phyloP scores from a whole-genome alignment of 176 grass and related monocot species.

The Carex myosuroides region DNA sequence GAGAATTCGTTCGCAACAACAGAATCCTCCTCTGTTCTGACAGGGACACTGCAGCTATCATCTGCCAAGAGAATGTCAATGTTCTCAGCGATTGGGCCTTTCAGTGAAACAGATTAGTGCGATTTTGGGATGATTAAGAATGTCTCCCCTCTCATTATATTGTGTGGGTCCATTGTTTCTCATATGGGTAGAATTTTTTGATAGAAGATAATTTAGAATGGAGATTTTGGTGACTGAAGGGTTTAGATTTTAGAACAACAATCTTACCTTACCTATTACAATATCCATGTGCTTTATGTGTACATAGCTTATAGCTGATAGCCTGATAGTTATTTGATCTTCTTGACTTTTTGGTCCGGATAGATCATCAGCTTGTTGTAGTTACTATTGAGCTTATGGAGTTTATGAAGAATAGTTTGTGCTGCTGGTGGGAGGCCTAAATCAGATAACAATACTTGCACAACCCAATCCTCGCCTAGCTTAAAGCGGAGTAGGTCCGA shows the following conservation, averaged over 20 bases:
- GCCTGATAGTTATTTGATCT: neutral
- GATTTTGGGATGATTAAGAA: neutral
- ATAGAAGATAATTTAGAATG: neutral
- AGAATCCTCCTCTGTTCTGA: neutral
- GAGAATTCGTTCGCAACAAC: conserved; percentile 66
- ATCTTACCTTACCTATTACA: neutral
- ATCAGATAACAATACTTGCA: neutral
- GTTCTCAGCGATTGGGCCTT: neutral
- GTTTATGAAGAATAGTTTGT: neutral
- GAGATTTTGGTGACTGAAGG: neutral
- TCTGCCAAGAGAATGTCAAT: neutral
- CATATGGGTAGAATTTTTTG: neutral
- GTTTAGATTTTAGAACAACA: neutral
- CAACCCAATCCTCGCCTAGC: neutral
- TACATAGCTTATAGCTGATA: neutral
- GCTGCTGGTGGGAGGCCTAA: neutral
- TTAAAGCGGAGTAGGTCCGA: too few relatives aligned
- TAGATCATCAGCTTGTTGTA: neutral
- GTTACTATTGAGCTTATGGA: neutral
- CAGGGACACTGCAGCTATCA: neutral
- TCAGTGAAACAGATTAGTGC: neutral
- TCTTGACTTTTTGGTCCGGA: neutral
- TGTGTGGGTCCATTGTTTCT: neutral
- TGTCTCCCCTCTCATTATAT: neutral
- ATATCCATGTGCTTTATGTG: neutral